phyloP scores from a whole-genome alignment of 345 rosid genomes.

The Eucalyptus albens region DNA sequence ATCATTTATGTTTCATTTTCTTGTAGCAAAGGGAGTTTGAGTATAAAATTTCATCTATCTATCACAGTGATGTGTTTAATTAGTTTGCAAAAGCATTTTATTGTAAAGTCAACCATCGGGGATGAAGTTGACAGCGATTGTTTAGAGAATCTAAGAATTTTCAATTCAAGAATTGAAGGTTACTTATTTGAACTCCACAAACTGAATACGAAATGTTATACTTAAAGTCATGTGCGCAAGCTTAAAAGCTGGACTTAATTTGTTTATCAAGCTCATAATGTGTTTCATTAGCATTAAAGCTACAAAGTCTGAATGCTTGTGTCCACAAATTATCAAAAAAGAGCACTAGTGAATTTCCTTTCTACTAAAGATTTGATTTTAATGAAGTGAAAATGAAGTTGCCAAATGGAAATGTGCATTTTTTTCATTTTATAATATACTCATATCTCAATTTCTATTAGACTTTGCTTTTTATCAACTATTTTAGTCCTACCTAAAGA shows the following conservation, averaged over 20 bases:
- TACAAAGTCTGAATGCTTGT: rapidly evolving
- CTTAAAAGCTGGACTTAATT: rapidly evolving
- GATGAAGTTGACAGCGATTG: rapidly evolving
- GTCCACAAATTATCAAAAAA: background rate
- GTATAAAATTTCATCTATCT: rapidly evolving
- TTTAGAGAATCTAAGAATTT: rapidly evolving
- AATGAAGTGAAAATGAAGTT: background rate
- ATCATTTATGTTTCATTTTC: rapidly evolving
- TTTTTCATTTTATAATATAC: background rate
- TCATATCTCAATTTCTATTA: background rate
- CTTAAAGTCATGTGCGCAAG: rapidly evolving
- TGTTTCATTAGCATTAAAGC: too few relatives aligned
- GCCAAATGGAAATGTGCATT: rapidly evolving
- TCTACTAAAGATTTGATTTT: rapidly evolving
- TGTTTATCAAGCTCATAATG: rapidly evolving
- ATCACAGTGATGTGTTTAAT: rapidly evolving
- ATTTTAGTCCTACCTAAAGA: rapidly evolving
- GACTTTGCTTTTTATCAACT: background rate
- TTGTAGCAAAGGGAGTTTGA: rapidly evolving
- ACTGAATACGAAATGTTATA: rapidly evolving
- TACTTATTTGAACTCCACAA: rapidly evolving
- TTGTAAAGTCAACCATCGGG: rapidly evolving
- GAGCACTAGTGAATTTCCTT: rapidly evolving
- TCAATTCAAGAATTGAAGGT: rapidly evolving
- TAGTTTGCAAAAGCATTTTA: background rate